Base-by-base conservation (phyloP, 192 early-diverging fungal species). In the Rhizophagus sp. region DNA sequence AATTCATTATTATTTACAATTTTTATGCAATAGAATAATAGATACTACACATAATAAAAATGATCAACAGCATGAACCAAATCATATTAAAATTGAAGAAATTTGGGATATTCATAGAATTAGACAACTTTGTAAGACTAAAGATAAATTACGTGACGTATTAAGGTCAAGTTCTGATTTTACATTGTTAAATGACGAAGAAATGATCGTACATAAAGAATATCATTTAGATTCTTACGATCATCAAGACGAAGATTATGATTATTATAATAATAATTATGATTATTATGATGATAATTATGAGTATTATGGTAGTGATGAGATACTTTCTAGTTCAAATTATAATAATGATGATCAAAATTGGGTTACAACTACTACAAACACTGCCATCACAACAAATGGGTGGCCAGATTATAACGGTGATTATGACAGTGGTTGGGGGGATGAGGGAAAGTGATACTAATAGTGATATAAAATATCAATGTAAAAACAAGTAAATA, bases 1-100 rank as follows among this genome's bases (percentile, higher is more conserved):
- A 47, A 84, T 92, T 1, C 84, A 84, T 30, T 76, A 81, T 22
- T 79, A 73, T 70, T 84, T 84, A 50, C 83, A 77, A 41, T 44
- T 4, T 25, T 65, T 80, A 10, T 79, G 86, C 34, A 80, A 81
- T 13, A 52, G 74, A 39, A 22, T 57, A 41, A 24, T 62, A 19
- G 22, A 22, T 17, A n/a, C 34, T 10, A 74, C 62, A 57, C 41
- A 72, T 11, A 36, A 22, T 17, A 34, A 80, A 1, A 49, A 1
- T 33, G 17, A 64, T 75, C 44, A 39, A 67, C 11, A 49, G 25
- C 5, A 11, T 63, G 36, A 78, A 30, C 8, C 19, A 50, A 62
- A 75, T 39, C 57, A 12, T 33, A 64, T 78, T 50, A 64, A 49
- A 49, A 13, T 78, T 2, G 44, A 78, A 41, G 62, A 78, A 10